Percentiles rank a stretch among this genome's conserved stretches.
Conservation (phyloP, 257 asterid genomes). For the Haberlea rhodopensis region DNA sequence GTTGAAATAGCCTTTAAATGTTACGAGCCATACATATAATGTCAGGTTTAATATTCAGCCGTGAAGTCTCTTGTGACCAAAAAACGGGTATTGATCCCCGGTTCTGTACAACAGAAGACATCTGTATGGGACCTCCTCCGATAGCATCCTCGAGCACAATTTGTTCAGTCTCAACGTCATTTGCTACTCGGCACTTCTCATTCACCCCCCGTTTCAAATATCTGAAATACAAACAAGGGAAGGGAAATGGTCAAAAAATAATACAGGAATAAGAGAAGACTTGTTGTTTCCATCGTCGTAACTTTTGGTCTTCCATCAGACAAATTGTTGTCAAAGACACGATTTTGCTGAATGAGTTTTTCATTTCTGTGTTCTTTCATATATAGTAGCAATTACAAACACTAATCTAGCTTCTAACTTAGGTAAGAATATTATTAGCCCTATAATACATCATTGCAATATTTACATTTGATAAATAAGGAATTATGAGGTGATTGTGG, state of each 20-base stretch:
- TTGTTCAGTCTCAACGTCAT: conserved; percentile 97
- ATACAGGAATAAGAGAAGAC: background rate
- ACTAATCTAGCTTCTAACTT: no score
- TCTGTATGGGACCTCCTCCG: conserved; percentile 49
- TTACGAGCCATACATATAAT: conserved; percentile 60
- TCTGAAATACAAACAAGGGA: conserved; percentile 38
- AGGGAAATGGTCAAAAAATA: conserved; percentile 16
- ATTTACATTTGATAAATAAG: no score
- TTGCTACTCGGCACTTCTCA: conserved; percentile 92
- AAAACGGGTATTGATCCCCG: conserved; percentile 97
- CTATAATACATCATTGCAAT: no score
- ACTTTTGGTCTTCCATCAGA: conserved; percentile 1
- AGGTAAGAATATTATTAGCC: no score
- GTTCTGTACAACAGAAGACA: conserved; percentile 85
- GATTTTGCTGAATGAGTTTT: no score
- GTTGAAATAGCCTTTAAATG: conserved; percentile 15
- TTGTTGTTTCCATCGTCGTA: background rate
- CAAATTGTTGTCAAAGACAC: no score
- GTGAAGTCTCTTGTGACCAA: conserved; percentile 95
- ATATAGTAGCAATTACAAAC: no score
- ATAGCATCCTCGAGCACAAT: conserved; percentile 69
- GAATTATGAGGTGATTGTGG: no score
- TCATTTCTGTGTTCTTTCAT: no score
- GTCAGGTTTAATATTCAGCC: conserved; percentile 79
- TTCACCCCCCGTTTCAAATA: conserved; percentile 90